These are phyloP conservation scores for Cudoniella acicularis DNA, from an alignment of 495 filamentous ascomycete species.

Conservation along the genomic window DNA sequence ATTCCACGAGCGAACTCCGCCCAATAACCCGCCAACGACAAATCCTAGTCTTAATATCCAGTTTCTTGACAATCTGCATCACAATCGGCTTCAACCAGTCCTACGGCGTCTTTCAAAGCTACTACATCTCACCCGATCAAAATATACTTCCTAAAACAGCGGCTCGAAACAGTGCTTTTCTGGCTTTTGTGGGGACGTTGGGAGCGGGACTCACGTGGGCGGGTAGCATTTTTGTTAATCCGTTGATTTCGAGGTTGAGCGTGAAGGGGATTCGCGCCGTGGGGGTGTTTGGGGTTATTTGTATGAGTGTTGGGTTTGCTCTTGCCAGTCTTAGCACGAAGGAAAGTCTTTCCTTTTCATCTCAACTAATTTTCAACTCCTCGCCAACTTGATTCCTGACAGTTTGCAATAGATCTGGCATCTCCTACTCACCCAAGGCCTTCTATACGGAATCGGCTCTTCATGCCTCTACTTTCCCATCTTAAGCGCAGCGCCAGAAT, in stretches of 20 bases:
- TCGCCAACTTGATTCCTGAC: too few species aligned
- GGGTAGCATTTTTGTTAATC: slow-evolving; percentile 45
- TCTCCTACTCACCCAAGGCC: slow-evolving; percentile 45
- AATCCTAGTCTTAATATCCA: slow-evolving; percentile 37
- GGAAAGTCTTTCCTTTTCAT: not conserved
- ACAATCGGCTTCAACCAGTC: slow-evolving; percentile 49
- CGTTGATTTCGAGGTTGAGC: slow-evolving; percentile 36
- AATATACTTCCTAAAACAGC: slow-evolving; percentile 34
- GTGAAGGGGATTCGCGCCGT: slow-evolving; percentile 29
- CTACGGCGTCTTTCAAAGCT: slow-evolving; percentile 46
- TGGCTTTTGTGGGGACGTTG: slow-evolving; percentile 48
- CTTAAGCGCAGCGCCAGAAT: slow-evolving; percentile 42
- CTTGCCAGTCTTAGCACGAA: slow-evolving; percentile 32
- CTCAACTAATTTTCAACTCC: not conserved
- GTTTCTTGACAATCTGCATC: slow-evolving; percentile 40
- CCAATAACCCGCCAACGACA: slow-evolving; percentile 39
- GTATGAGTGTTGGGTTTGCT: slow-evolving; percentile 34
- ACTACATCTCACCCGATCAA: slow-evolving; percentile 40
- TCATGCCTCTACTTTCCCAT: slow-evolving; percentile 48
- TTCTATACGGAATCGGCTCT: slow-evolving; percentile 43
- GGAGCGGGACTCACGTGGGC: slow-evolving; percentile 47
- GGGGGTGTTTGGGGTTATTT: slow-evolving; percentile 32
- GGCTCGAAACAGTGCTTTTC: slow-evolving; percentile 28
- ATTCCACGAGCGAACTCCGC: slow-evolving; percentile 18
- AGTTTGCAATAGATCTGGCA: slow-evolving; percentile 45